A percentile compares a stretch with the other conserved stretches of the same genome.
Conservation (phyloP, 371 early-diverging fungal genomes). For the Funneliformis caledonium region DNA sequence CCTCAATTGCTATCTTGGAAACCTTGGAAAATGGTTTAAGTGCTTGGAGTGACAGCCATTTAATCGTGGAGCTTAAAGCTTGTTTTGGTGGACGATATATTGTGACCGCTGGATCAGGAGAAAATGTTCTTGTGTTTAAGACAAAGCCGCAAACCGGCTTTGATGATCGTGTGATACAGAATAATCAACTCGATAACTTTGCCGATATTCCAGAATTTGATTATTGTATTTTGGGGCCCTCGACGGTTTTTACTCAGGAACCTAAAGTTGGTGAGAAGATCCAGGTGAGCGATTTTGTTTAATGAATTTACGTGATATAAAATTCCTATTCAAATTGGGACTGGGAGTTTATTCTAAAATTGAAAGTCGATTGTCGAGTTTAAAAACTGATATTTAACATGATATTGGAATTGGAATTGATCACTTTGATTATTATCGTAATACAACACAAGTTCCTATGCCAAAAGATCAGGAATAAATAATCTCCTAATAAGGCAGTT, state of each 20-base stretch:
- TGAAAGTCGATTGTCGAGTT: neutral
- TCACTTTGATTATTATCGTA: too few relatives aligned
- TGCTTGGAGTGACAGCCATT: constrained; percentile 6
- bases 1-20: neutral
- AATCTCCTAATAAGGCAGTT: too few relatives aligned
- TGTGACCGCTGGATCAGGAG: constrained; percentile 14
- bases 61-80: constrained; percentile 14
- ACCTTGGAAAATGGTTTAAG: neutral
- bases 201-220: neutral
- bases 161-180: constrained; percentile 4
- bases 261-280: constrained; percentile 26
- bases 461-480: too few relatives aligned
- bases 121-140: neutral
- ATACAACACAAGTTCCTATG: too few relatives aligned
- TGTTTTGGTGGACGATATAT: constrained; percentile 26
- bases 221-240: constrained; percentile 4
- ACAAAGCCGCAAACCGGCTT: constrained; percentile 15
- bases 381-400: neutral
- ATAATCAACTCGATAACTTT: neutral
- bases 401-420: neutral
- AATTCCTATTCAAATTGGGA: neutral
- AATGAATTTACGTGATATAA: neutral
- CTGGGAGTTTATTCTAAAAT: neutral
- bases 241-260: constrained; percentile 18
- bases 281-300: constrained; percentile 10